Conservation (phyloP, 345 rosid genomes). For the Eucalyptus tenuipes region DNA sequence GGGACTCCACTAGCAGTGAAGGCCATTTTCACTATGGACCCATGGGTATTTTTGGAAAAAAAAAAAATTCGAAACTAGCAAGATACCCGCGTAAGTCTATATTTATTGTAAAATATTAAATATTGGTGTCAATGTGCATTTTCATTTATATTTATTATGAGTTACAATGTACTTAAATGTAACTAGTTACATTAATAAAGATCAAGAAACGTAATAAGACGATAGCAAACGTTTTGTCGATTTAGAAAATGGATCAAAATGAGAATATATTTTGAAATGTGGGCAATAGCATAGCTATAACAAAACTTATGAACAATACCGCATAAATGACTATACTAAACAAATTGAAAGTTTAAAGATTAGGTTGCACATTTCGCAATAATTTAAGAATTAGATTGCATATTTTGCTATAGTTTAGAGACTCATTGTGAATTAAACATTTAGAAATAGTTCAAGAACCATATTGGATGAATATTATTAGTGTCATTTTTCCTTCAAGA, state of each 20-base stretch:
- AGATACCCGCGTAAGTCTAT: background rate
- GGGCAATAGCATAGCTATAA: background rate
- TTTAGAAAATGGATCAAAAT: background rate
- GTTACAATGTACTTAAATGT: background rate
- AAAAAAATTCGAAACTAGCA: too few species aligned
- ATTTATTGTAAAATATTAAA: background rate
- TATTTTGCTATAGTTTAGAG: background rate
- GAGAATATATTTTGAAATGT: background rate
- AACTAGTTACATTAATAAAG: background rate
- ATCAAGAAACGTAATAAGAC: background rate
- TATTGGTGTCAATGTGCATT: background rate
- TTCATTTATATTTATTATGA: background rate
- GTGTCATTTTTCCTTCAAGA: background rate
- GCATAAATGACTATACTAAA: accelerated
- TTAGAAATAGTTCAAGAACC: background rate
- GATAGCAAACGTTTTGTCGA: background rate
- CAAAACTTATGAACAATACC: background rate
- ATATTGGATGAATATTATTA: accelerated
- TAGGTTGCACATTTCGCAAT: background rate
- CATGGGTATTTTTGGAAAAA: background rate
- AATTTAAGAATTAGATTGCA: accelerated
- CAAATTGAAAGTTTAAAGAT: background rate
- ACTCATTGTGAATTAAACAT: background rate
- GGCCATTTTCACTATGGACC: background rate
- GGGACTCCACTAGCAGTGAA: background rate